A percentile compares a stretch with the other conserved stretches of the same genome.
These are phyloP conservation scores for Angomonas ambiguus DNA, from an alignment of 208 protist genomes.

Conservation along the genomic window DNA sequence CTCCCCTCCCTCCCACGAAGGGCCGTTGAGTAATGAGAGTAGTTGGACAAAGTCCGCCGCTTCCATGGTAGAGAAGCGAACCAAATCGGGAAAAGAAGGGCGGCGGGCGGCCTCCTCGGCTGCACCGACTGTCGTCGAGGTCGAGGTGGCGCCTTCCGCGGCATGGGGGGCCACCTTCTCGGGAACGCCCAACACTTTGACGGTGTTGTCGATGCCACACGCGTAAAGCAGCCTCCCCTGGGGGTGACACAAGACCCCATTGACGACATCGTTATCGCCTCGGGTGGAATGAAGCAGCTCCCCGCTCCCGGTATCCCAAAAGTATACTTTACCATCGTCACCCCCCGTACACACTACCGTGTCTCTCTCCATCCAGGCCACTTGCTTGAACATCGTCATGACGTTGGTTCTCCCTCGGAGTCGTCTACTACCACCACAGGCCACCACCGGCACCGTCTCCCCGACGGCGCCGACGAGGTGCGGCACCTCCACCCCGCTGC, in stretches of 20 bases:
- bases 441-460: conserved; percentile 12
- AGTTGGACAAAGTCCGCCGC: no score
- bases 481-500: not conserved
- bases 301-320: conserved; percentile 32
- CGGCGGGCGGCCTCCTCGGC: no score
- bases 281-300: conserved; percentile 28
- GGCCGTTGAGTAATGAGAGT: no score
- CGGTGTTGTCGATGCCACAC: conserved; percentile 41
- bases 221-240: conserved; percentile 15
- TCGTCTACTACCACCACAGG: conserved; percentile 1
- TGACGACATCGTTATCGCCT: conserved; percentile 39
- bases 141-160: not conserved
- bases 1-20: no score
- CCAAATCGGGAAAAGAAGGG: not conserved
- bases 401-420: conserved; percentile 29
- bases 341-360: conserved; percentile 42
- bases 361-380: conserved; percentile 48
- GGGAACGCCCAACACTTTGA: conserved; percentile 27
- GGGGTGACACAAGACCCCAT: conserved; percentile 33
- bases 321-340: conserved; percentile 40
- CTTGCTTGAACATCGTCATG: conserved; percentile 54
- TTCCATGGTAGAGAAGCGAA: no score
- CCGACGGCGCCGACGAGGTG: not conserved
- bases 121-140: not conserved
- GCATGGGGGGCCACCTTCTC: not conserved